Percentiles rank a stretch among this genome's conserved stretches.
Evolutionary conservation across 495 filamentous ascomycete genomes (phyloP).

Genomic region (Neurospora sp.): DNA sequence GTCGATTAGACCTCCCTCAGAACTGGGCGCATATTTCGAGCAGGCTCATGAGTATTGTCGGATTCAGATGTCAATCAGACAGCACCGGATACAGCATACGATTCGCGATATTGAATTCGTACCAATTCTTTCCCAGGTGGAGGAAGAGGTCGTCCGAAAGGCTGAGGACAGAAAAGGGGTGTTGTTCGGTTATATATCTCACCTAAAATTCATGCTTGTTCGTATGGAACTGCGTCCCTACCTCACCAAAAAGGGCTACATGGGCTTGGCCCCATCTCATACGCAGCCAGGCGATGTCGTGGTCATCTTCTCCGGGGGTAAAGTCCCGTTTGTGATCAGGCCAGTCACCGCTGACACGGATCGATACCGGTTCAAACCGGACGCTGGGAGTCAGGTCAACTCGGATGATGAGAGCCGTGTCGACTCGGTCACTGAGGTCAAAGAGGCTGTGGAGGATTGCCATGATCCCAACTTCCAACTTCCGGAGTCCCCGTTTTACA

Average conservation of each 20-base stretch:
- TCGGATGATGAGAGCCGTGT: not conserved
- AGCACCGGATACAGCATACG: not conserved
- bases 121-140: not conserved
- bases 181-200: not conserved
- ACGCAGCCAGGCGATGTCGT: slow-evolving; percentile 1
- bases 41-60: not conserved
- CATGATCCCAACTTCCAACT: not conserved
- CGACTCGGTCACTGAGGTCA: not conserved
- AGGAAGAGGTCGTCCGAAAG: not conserved
- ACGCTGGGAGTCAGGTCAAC: not conserved
- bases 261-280: slow-evolving; percentile 7
- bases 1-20: not conserved
- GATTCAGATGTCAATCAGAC: not conserved
- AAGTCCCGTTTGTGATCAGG: slow-evolving; percentile 6
- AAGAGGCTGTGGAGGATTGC: not conserved
- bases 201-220: too few species aligned
- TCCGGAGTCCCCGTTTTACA: not conserved
- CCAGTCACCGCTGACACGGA: not conserved
- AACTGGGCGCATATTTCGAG: not conserved
- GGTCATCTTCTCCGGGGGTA: slow-evolving; percentile 7
- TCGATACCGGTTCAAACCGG: not conserved
- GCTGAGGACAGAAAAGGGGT: not conserved
- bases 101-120: not conserved
- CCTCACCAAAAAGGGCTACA: slow-evolving; percentile 3
- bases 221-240: not conserved